Conservation (phyloP, 192 early-diverging fungal genomes). For the Backusella psychrophila region DNA sequence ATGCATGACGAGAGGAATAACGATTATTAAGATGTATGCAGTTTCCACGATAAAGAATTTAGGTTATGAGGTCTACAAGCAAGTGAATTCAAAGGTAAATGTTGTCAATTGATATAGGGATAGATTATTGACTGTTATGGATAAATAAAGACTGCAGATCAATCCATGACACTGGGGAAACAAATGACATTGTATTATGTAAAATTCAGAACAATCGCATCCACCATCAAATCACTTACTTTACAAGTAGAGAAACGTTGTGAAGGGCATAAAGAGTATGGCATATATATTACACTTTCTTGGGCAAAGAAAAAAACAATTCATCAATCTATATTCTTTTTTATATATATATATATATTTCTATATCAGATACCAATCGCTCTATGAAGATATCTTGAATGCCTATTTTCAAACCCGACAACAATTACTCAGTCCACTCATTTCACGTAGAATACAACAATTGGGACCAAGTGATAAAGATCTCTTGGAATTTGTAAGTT, state of each 20-base stretch:
- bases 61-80: slow-evolving; percentile 61
- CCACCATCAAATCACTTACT: slow-evolving; percentile 60
- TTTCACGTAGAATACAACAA: slow-evolving; percentile 60
- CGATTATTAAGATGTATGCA: slow-evolving; percentile 90
- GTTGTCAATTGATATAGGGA: background rate
- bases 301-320: background rate
- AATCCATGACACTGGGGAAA: slow-evolving; percentile 20
- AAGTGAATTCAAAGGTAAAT: slow-evolving; percentile 38
- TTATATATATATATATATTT: background rate
- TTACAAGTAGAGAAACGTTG: slow-evolving; percentile 76
- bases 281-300: background rate
- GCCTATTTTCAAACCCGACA: slow-evolving; percentile 76
- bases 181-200: slow-evolving; percentile 64
- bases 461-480: slow-evolving; percentile 50
- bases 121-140: background rate
- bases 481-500: slow-evolving; percentile 55
- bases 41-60: slow-evolving; percentile 68
- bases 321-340: background rate
- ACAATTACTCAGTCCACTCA: slow-evolving; percentile 63
- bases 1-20: slow-evolving; percentile 91
- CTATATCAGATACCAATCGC: slow-evolving; percentile 53
- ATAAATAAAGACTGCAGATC: slow-evolving; percentile 29
- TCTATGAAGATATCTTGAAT: slow-evolving; percentile 73
- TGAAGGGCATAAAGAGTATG: slow-evolving; percentile 67
- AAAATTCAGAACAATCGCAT: slow-evolving; percentile 73